Evolutionary conservation across 1,139 yeast genomes (phyloP), one percentile per base, ranked within the genome.

Genomic region (Hemisphaericaspora xylanilytica): DNA sequence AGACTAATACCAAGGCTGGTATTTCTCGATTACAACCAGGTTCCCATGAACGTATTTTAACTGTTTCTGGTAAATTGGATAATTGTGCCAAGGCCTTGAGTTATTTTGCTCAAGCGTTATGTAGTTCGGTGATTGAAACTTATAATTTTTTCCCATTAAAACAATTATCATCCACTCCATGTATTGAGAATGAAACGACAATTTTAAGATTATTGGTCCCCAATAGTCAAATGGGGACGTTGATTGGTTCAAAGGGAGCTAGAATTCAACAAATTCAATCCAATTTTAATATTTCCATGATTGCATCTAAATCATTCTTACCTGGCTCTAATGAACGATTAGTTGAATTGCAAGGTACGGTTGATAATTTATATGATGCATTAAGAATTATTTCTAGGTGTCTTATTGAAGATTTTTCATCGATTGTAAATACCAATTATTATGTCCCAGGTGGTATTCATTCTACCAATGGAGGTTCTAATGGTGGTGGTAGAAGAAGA

Each of bases 181-280:
- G 74, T 36, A 65, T 75, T 33, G 74, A 73, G 37, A 80, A 78
- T 28, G 68, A 71, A 39, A 70, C 77, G 7, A 72, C 85, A 21
- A 72, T 80, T 31, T 64, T 88, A 51, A 75, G 96, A 54, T 67
- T 89, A 38, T 69, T 90, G 46, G 74, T 89, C 45, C 90, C 96
- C 35, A 89, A 89, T 63, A 75, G 83, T 45, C 96, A 88, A 62
- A 83, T 89, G 81, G 96, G 97, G 32, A 82, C 95, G 9, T 77
- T 89, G 40, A 89, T 89, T 59, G 97, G 97, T 36, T 80, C 86
- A 42, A 86, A 78, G 50, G 97, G 97, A 37, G 69, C 73, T 26
- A 77, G 92, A 59, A 89, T 89, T 57, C 90, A 87, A 65, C 75
- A 81, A 41, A 78, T 89, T 47, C 96, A 88, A 64, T 82, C 80